Evolutionary conservation across 257 asterid genomes (phyloP), one percentile per base, ranked within the genome.

Genomic region (Buddleja alternifolia): DNA sequence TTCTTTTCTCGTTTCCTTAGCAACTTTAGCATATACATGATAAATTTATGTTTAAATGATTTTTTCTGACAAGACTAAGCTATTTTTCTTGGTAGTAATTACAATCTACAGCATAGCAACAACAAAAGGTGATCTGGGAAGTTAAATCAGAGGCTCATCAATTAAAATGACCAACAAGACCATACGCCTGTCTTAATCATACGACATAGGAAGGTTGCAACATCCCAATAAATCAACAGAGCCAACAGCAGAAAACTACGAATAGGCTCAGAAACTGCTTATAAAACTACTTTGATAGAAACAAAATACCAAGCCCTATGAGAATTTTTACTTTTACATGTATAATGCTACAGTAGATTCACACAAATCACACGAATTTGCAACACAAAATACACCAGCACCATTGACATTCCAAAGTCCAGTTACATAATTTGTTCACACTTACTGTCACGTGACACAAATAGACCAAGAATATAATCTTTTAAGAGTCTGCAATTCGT

Each of bases 61-160:
- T 60, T 21, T 46, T 47, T 15, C 37, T 34, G 40, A 48, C 16
- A 45, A 53, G 50, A 21, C 42, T 41, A 17, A 11, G 54, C 8
- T 58, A 44, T 37, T 44, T 11, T 57, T 58, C 41, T 23, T 36
- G 57, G 50, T 48, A 42, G 48, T 44, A 36, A 37, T 34, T 46
- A 36, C 58, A 67, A 29, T 21, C 17, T 51, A n/a, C 58, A 51
- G 37, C 24, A 66, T 39, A 54, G 24, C 68, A 16, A 40, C n/a
- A n/a, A n/a, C n/a, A n/a, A n/a, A n/a, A n/a, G n/a, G n/a, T n/a
- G n/a, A n/a, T n/a, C n/a, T n/a, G n/a, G n/a, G n/a, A n/a, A n/a
- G n/a, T n/a, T n/a, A n/a, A n/a, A n/a, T n/a, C n/a, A n/a, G n/a
- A n/a, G n/a, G n/a, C n/a, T n/a, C 56, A 73, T 11, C 72, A 46